These are phyloP conservation scores for Capsicum baccatum DNA, from an alignment of 257 asterid genomes.

Conservation along the genomic window DNA sequence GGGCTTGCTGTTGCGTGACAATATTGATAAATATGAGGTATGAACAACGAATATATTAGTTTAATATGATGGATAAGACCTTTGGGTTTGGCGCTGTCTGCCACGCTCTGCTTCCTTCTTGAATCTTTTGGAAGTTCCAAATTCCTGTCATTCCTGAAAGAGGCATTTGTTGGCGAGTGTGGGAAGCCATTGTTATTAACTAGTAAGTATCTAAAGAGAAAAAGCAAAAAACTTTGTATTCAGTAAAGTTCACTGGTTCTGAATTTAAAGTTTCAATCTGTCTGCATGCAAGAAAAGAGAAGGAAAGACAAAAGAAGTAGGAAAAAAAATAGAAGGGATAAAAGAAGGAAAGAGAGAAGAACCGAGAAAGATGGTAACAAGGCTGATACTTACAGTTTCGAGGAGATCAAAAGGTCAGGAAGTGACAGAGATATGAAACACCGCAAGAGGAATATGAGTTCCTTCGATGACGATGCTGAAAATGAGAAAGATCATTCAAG, in stretches of 20 bases:
- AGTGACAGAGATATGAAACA: no score
- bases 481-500: no score
- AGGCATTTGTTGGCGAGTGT: no score
- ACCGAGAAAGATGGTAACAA: no score
- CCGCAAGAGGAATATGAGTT: no score
- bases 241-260: background rate
- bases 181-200: background rate
- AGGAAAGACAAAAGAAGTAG: conserved; percentile 72
- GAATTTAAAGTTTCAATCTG: conserved; percentile 24
- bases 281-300: conserved; percentile 81
- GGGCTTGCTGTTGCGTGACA: background rate
- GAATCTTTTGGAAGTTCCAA: no score
- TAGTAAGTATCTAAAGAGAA: background rate
- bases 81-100: no score
- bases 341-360: conserved; percentile 49
- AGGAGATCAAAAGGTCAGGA: no score
- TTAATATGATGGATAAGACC: background rate
- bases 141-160: no score
- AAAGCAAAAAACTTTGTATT: background rate
- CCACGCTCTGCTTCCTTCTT: no score
- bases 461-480: no score
- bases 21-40: background rate
- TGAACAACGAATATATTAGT: background rate
- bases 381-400: no score
- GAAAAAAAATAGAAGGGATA: conserved; percentile 60